phyloP scores from a whole-genome alignment of 257 asterid species.

The Solanum virginianum region DNA sequence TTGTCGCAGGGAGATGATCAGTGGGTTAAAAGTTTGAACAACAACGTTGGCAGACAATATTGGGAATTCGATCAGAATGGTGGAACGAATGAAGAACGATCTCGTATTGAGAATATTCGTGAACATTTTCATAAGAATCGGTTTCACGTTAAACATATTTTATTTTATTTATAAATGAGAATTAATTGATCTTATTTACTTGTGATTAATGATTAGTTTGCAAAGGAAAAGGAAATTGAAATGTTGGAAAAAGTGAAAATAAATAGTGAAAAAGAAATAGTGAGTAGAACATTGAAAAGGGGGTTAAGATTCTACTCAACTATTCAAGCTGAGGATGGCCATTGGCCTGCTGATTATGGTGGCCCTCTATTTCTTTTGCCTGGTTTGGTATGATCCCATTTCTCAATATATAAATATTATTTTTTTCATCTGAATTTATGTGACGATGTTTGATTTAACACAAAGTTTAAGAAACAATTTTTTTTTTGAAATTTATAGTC shows the following conservation, averaged over 20 bases:
- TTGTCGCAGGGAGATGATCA: constrained; percentile 7
- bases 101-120: constrained; percentile 30
- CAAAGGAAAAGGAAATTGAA: constrained; percentile 17
- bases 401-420: not conserved
- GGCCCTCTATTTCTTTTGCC: constrained; percentile 76
- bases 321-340: constrained; percentile 67
- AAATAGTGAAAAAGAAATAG: constrained; percentile 24
- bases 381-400: constrained; percentile 25
- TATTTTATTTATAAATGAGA: not conserved
- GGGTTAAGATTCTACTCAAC: constrained; percentile 38
- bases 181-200: not conserved
- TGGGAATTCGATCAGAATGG: constrained; percentile 50
- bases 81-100: constrained; percentile 27
- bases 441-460: no score
- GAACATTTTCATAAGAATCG: constrained; percentile 27
- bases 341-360: constrained; percentile 75
- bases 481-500: no score
- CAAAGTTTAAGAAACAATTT: no score
- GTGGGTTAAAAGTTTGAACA: constrained; percentile 12
- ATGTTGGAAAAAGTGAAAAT: constrained; percentile 10
- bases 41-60: constrained; percentile 21
- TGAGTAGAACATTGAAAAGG: constrained; percentile 27
- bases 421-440: no score
- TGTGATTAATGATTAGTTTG: constrained; percentile 19
- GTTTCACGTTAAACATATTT: constrained; percentile 20